These are phyloP conservation scores for Sclerotinia spermophila DNA, from an alignment of 2,329 filamentous ascomycete species.

Conservation along the genomic window DNA sequence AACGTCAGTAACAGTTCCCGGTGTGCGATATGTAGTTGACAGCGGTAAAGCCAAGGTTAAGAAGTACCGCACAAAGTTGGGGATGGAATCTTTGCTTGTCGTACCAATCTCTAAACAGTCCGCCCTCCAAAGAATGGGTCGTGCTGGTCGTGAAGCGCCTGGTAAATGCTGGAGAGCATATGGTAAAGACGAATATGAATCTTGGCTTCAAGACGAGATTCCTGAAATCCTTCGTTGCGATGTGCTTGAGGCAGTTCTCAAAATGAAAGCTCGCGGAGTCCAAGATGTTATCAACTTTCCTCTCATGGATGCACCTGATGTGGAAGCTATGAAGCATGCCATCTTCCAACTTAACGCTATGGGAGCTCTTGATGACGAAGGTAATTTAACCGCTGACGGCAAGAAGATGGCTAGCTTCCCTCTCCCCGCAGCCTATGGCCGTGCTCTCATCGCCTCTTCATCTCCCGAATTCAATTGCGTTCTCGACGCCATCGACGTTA, in stretches of 20 bases:
- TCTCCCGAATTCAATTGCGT: constrained; percentile 69
- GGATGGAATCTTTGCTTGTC: constrained; percentile 84
- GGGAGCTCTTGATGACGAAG: constrained; percentile 68
- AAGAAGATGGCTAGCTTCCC: constrained; percentile 78
- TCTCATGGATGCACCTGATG: constrained; percentile 75
- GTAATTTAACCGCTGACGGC: constrained; percentile 70
- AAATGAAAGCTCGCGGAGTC: constrained; percentile 89
- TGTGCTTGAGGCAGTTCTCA: constrained; percentile 78
- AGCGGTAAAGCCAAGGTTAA: constrained; percentile 93
- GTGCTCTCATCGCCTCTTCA: constrained; percentile 77
- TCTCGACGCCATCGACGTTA: constrained; percentile 80
- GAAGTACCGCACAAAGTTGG: constrained; percentile 78
- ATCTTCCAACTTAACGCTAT: constrained; percentile 76
- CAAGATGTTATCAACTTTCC: constrained; percentile 79
- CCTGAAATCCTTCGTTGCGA: constrained; percentile 93
- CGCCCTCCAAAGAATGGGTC: constrained; percentile 84
- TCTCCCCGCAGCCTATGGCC: constrained; percentile 73
- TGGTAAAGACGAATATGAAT: constrained; percentile 70
- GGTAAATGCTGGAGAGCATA: constrained; percentile 90
- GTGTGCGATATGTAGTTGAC: constrained; percentile 87
- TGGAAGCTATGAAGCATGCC: constrained; percentile 76
- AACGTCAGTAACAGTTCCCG: constrained; percentile 92
- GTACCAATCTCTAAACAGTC: constrained; percentile 93
- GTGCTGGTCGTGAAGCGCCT: constrained; percentile 86
- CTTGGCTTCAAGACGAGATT: constrained; percentile 67